Evolutionary conservation across 306 rosid species (phyloP).

Genomic region (Betula pendula): DNA sequence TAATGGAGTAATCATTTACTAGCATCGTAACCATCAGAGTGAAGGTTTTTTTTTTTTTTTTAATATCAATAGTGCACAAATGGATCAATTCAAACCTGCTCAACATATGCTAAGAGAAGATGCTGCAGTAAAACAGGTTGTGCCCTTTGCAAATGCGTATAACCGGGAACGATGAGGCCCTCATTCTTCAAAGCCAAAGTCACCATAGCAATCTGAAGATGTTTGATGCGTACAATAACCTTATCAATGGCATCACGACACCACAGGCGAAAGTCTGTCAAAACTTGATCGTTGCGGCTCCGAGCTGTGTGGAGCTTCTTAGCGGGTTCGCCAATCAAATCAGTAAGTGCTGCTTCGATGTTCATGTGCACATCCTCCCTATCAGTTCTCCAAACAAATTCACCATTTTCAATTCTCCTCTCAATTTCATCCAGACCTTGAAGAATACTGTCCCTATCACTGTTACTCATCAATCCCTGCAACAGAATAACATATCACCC

Average conservation of each 20-base stretch:
- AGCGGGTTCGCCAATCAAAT: slow-evolving; percentile 91
- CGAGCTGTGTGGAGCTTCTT: slow-evolving; percentile 95
- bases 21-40: not conserved
- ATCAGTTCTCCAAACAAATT: slow-evolving; percentile 88
- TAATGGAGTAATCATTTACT: not conserved
- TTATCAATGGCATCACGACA: slow-evolving; percentile 86
- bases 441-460: slow-evolving; percentile 67
- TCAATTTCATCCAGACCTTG: slow-evolving; percentile 73
- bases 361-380: slow-evolving; percentile 98
- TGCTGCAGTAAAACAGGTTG: slow-evolving; percentile 90
- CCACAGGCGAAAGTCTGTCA: slow-evolving; percentile 83
- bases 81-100: slow-evolving; percentile 58
- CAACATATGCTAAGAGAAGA: slow-evolving; percentile 83
- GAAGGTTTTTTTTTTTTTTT: no score
- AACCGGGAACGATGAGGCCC: slow-evolving; percentile 89
- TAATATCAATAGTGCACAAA: not conserved
- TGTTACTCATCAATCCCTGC: slow-evolving; percentile 66
- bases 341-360: slow-evolving; percentile 91
- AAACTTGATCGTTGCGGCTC: slow-evolving; percentile 84
- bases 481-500: not conserved
- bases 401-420: slow-evolving; percentile 67
- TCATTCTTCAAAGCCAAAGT: slow-evolving; percentile 60
- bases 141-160: slow-evolving; percentile 90
- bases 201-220: slow-evolving; percentile 70
- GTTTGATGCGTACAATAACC: slow-evolving; percentile 46